Conservation (phyloP, 768 basidiomycete species). For the Mycena albidolilacea region DNA sequence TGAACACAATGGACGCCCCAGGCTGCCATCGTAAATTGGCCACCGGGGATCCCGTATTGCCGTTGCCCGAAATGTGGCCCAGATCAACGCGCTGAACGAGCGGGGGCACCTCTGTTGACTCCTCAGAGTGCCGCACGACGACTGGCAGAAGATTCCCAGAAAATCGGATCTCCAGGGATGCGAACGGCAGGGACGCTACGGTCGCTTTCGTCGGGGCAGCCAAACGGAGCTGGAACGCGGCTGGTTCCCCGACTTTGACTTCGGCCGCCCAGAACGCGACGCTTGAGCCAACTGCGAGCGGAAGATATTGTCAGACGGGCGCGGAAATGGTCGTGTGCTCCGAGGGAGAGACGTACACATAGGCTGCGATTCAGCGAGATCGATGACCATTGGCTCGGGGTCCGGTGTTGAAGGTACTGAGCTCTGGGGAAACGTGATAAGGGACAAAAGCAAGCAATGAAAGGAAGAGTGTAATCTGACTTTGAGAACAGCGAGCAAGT, state of each 20-base stretch:
- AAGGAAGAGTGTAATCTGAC: constrained; percentile 55
- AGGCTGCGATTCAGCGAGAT: constrained; percentile 73
- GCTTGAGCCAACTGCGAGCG: constrained; percentile 69
- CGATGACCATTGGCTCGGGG: constrained; percentile 67
- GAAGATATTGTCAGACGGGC: constrained; percentile 9
- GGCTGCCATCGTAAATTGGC: constrained; percentile 72
- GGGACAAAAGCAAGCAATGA: not conserved
- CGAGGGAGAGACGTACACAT: constrained; percentile 65
- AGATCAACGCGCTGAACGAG: constrained; percentile 63
- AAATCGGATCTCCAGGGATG: constrained; percentile 73
- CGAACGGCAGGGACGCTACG: constrained; percentile 73
- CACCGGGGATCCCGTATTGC: constrained; percentile 35
- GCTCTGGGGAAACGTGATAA: constrained; percentile 60
- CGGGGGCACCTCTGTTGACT: constrained; percentile 12
- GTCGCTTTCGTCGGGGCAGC: constrained; percentile 63
- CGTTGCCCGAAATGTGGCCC: constrained; percentile 51
- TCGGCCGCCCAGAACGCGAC: constrained; percentile 81
- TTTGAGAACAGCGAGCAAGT: constrained; percentile 80
- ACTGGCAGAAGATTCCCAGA: constrained; percentile 63
- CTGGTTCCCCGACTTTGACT: constrained; percentile 70
- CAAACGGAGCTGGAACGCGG: constrained; percentile 84
- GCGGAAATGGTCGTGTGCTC: constrained; percentile 2
- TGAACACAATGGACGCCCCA: constrained; percentile 69
- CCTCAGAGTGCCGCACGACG: constrained; percentile 61
- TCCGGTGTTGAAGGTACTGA: constrained; percentile 76